Base-by-base conservation (phyloP, 2,329 filamentous ascomycete genomes). In the Davidsoniella neocaledoniae region DNA sequence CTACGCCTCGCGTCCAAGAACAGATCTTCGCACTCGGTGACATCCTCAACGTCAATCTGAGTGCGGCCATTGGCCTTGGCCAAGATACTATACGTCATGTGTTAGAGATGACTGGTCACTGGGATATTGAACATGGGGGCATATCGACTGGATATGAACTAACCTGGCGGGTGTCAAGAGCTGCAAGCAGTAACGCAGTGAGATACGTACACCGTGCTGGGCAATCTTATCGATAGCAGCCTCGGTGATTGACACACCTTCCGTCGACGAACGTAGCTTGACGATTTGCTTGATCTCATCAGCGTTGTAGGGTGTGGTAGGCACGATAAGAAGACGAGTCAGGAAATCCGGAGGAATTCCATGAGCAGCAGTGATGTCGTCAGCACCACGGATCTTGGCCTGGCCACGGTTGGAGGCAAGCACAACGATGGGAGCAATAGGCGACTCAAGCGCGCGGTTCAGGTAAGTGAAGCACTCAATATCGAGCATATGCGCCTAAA, bases 381-480 rank as follows among this genome's bases (percentile, higher is more conserved):
- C 76, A 51, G 84, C 90, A 61, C 90, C 90, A 58, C 87, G 85
- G 62, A 98, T 91, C 56, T 86, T 84, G 56, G 86, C 90, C 72
- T 88, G 82, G 64, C 91, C 91, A 60, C 91, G 83, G 70, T 98
- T 98, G 40, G 91, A 96, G 53, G 91, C 91, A 54, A 98, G 81
- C 57, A 98, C 91, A 54, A 98, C 91, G 61, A 98, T 94, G 52
- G 91, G 91, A 1, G 90, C 90, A 61, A 98, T 93, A 57, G 81
- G 77, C 50, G 86, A 88, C 72, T 98, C 91, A 57, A 98, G 76
- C n/a, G 91, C 91, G 62, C 88, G 85, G 73, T 96, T 96, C 61
- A 98, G 80, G 68, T 95, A 98, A 57, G 91, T 96, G 69, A 96
- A 98, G 71, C 88, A 94, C 71, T 98, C 91, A 58, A 98, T 83